Conservation (phyloP, 805 yeast species). For the Cyberlindnera bimundalis region DNA sequence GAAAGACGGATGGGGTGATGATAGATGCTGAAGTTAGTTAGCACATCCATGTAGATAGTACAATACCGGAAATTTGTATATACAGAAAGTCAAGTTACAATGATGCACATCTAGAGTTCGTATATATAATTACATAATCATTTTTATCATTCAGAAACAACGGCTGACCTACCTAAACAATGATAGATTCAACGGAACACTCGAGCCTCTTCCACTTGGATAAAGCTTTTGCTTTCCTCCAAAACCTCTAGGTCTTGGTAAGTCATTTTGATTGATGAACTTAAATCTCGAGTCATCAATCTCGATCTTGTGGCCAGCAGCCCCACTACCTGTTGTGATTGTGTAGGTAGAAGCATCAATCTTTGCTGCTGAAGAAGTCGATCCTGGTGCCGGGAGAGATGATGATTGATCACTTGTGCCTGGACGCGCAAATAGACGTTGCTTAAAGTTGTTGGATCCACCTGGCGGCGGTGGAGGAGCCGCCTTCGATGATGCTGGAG, state of each 20-base stretch:
- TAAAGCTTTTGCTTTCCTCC: constrained; percentile 71
- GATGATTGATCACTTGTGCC: constrained; percentile 19
- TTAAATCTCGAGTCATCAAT: constrained; percentile 33
- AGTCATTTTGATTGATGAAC: constrained; percentile 50
- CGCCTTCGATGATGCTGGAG: constrained; percentile 20
- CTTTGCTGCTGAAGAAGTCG: constrained; percentile 18
- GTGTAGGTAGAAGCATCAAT: constrained; percentile 27
- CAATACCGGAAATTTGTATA: too few species aligned
- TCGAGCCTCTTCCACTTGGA: constrained; percentile 91
- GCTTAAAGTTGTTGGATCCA: constrained; percentile 25
- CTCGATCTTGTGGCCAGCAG: constrained; percentile 35
- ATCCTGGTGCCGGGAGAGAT: constrained; percentile 9
- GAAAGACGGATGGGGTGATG: constrained; percentile 85
- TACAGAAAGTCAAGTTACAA: too few species aligned
- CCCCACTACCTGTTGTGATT: constrained; percentile 27
- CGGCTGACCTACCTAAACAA: constrained; percentile 8
- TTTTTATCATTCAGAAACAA: background rate
- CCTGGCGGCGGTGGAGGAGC: constrained; percentile 24
- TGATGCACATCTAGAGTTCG: background rate
- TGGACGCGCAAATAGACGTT: constrained; percentile 15
- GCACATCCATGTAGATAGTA: too few species aligned
- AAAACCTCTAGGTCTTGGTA: constrained; percentile 87
- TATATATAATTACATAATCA: background rate
- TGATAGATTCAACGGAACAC: constrained; percentile 18
- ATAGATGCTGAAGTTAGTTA: constrained; percentile 11